These are phyloP conservation scores for Golovinomyces cichoracearum DNA, from an alignment of 2,329 filamentous ascomycete genomes.

Conservation along the genomic window DNA sequence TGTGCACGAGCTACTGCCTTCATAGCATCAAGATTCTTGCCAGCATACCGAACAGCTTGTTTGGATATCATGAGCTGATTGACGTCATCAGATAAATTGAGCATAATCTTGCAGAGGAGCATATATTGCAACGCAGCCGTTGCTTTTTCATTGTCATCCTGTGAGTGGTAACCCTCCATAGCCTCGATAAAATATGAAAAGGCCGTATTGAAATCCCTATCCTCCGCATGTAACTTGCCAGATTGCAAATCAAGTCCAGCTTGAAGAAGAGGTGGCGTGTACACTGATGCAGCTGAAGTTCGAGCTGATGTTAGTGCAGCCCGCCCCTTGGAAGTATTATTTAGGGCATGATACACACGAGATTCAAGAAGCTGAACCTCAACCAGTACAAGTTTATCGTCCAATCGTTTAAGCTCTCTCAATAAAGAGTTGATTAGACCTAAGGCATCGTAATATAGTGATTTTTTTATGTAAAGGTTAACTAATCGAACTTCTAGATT, in stretches of 20 bases:
- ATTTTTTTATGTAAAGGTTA: slow-evolving; percentile 82
- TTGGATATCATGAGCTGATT: slow-evolving; percentile 85
- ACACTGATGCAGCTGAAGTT: slow-evolving; percentile 87
- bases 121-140: slow-evolving; percentile 97
- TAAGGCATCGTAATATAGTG: slow-evolving; percentile 89
- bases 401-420: slow-evolving; percentile 86
- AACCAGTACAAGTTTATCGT: slow-evolving; percentile 93
- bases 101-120: slow-evolving; percentile 98
- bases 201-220: slow-evolving; percentile 95
- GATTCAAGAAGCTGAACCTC: slow-evolving; percentile 96
- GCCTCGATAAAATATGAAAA: slow-evolving; percentile 99
- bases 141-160: slow-evolving; percentile 70
- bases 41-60: slow-evolving; percentile 87
- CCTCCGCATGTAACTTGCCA: slow-evolving; percentile 94
- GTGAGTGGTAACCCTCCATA: slow-evolving; percentile 81
- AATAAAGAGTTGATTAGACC: slow-evolving; percentile 90
- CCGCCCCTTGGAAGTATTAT: slow-evolving; percentile 86
- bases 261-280: slow-evolving; percentile 84
- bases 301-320: slow-evolving; percentile 83
- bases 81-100: slow-evolving; percentile 89
- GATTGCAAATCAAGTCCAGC: slow-evolving; percentile 97
- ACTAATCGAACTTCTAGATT: slow-evolving; percentile 94
- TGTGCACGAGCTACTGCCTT: slow-evolving; percentile 93
- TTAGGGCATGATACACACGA: slow-evolving; percentile 85
- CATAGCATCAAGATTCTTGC: slow-evolving; percentile 93